Evolutionary conservation across 1,284 basidiomycete genomes (phyloP).

Genomic region (Trichosporon sp.): DNA sequence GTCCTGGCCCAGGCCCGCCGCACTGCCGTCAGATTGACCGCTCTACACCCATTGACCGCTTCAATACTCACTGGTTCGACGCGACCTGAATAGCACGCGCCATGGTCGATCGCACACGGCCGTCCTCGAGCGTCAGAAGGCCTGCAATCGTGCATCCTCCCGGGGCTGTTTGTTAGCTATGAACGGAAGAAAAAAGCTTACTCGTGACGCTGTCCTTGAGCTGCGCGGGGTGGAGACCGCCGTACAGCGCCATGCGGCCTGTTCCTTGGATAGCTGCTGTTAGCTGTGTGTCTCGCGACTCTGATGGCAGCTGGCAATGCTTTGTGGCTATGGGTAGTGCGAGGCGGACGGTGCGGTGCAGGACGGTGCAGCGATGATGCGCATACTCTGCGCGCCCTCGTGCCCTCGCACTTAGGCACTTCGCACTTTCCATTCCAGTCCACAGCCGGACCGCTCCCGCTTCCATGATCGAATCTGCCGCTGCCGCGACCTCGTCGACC

Average conservation of each 20-base stretch:
- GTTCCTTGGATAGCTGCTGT: conserved; percentile 85
- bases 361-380: background rate
- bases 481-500: background rate
- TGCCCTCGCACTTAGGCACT: no score
- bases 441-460: no score
- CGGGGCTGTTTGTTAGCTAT: conserved; percentile 60
- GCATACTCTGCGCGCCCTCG: no score
- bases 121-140: conserved; percentile 89
- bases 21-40: conserved; percentile 23
- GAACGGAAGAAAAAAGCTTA: conserved; percentile 48
- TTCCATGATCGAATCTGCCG: no score
- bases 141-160: conserved; percentile 99
- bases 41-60: background rate
- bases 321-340: no score
- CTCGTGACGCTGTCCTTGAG: conserved; percentile 98
- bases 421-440: no score
- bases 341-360: no score
- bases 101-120: conserved; percentile 86
- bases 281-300: background rate
- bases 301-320: no score
- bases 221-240: conserved; percentile 84
- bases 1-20: conserved; percentile 46
- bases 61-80: conserved; percentile 58
- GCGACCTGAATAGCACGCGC: conserved; percentile 92
- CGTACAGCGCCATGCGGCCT: conserved; percentile 88